phyloP scores from a whole-genome alignment of 2,329 filamentous ascomycete genomes.

The Colletotrichum sp. region DNA sequence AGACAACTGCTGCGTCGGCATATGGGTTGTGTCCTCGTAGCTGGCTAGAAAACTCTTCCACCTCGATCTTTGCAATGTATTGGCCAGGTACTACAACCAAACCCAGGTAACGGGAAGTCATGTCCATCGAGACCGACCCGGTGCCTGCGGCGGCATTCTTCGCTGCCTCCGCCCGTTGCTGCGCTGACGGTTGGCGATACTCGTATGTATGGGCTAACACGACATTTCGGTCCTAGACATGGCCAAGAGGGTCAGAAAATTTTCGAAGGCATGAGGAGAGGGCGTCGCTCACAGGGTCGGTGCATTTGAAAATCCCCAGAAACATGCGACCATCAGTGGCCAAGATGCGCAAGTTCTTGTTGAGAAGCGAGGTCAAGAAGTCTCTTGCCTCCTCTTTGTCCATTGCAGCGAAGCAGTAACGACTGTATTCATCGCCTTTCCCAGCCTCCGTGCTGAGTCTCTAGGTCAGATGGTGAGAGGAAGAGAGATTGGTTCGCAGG shows the following conservation, averaged over 20 bases:
- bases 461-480: background rate
- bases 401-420: constrained; percentile 33
- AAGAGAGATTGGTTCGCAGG: background rate
- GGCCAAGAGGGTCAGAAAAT: background rate
- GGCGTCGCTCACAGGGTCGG: constrained; percentile 65
- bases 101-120: constrained; percentile 87
- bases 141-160: constrained; percentile 34
- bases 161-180: constrained; percentile 45
- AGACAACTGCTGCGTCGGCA: background rate
- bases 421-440: background rate
- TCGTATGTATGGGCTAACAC: constrained; percentile 88
- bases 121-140: constrained; percentile 64
- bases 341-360: constrained; percentile 79
- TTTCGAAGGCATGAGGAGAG: background rate
- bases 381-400: constrained; percentile 56
- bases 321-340: constrained; percentile 88
- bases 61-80: constrained; percentile 85
- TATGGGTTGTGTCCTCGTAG: constrained; percentile 29
- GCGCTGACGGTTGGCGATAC: constrained; percentile 75
- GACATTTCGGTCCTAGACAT: constrained; percentile 78
- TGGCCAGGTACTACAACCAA: constrained; percentile 88
- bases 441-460: background rate
- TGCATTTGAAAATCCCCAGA: constrained; percentile 91
- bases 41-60: constrained; percentile 76
- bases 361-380: constrained; percentile 71